Conservation (phyloP, 495 filamentous ascomycete species). For the Neurospora sp. region DNA sequence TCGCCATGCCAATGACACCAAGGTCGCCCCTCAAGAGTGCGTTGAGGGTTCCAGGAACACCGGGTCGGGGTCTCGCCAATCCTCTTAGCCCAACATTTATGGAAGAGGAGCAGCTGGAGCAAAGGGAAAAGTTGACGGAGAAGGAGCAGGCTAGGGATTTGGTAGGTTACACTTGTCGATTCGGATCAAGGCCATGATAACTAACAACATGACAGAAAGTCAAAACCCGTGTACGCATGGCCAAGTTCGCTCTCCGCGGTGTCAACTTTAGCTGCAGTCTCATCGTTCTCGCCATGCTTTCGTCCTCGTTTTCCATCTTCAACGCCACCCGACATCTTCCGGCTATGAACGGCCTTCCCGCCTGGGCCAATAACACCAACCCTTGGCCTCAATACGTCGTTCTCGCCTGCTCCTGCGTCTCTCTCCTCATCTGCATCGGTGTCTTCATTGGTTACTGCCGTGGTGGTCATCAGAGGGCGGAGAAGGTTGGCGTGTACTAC, state of each 20-base stretch:
- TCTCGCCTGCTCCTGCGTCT: slow-evolving; percentile 65
- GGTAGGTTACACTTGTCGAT: slow-evolving; percentile 42
- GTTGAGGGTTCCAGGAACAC: slow-evolving; percentile 72
- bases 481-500: slow-evolving; percentile 91
- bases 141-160: slow-evolving; percentile 77
- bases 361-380: slow-evolving; percentile 73
- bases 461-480: slow-evolving; percentile 79
- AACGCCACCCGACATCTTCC: slow-evolving; percentile 66
- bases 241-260: slow-evolving; percentile 85
- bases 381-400: slow-evolving; percentile 86
- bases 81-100: slow-evolving; percentile 81
- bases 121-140: slow-evolving; percentile 64
- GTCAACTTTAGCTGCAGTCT: slow-evolving; percentile 95
- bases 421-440: slow-evolving; percentile 64
- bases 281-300: slow-evolving; percentile 83
- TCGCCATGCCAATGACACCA: slow-evolving; percentile 50
- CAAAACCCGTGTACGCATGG: slow-evolving; percentile 85
- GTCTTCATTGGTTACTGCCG: slow-evolving; percentile 83
- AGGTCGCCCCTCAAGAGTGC: slow-evolving; percentile 75
- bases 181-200: too few species aligned
- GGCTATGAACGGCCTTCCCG: slow-evolving; percentile 62
- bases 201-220: slow-evolving; percentile 55
- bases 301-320: slow-evolving; percentile 80
- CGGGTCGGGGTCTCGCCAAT: slow-evolving; percentile 50
- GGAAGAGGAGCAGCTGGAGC: slow-evolving; percentile 76